Evolutionary conservation across 345 rosid genomes (phyloP).

Genomic region (Xanthoceras sorbifolium): DNA sequence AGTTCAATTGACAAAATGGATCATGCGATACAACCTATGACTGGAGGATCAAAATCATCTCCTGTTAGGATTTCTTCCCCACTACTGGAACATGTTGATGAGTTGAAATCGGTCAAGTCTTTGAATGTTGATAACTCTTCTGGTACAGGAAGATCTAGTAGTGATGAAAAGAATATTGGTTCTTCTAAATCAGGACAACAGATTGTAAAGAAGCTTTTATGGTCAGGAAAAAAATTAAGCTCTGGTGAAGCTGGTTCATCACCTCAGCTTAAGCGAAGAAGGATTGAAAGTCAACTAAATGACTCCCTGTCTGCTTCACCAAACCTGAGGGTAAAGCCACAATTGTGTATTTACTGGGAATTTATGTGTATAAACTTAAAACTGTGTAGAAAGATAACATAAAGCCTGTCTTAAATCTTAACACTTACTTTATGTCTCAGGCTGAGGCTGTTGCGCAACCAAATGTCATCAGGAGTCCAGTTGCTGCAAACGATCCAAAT

Average conservation of each 20-base stretch:
- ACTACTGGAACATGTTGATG: too few species aligned
- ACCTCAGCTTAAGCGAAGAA: slow-evolving; percentile 56
- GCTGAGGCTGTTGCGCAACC: slow-evolving; percentile 29
- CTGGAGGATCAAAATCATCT: slow-evolving; percentile 12
- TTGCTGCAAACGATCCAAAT: slow-evolving; percentile 26
- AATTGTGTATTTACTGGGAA: slow-evolving; percentile 24
- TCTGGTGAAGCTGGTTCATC: slow-evolving; percentile 33
- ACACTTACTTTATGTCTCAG: slow-evolving; percentile 33
- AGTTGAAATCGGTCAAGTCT: too few species aligned
- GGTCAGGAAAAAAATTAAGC: slow-evolving; percentile 27
- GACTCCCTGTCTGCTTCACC: slow-evolving; percentile 35
- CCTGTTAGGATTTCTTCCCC: neutral
- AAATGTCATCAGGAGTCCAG: slow-evolving; percentile 28
- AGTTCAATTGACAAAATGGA: neutral
- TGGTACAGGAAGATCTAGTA: slow-evolving; percentile 12
- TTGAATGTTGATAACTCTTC: slow-evolving; percentile 17
- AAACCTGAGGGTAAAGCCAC: slow-evolving; percentile 38
- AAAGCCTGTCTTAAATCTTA: slow-evolving; percentile 25
- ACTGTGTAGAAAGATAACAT: slow-evolving; percentile 10
- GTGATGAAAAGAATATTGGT: slow-evolving; percentile 20
- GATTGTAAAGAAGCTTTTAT: slow-evolving; percentile 27
- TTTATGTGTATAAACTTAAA: slow-evolving; percentile 17
- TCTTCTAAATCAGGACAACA: slow-evolving; percentile 35
- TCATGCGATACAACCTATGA: neutral
- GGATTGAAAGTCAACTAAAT: slow-evolving; percentile 30